Evolutionary conservation across 2,329 filamentous ascomycete genomes (phyloP).

Genomic region (Penicillium sp.): DNA sequence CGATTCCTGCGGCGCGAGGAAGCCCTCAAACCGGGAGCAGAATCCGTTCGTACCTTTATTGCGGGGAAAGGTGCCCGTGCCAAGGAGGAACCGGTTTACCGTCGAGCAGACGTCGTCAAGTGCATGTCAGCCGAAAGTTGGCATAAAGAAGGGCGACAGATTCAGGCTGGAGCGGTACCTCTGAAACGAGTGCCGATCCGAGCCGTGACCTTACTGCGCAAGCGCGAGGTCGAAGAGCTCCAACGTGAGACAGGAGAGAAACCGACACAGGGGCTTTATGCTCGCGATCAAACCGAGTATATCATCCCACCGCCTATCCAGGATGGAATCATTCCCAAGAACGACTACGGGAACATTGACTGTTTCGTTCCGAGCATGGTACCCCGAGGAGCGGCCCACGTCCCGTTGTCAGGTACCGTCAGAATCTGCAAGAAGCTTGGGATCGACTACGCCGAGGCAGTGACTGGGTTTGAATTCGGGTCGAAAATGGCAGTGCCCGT

Average conservation of each 20-base stretch:
- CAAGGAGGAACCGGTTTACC: constrained; percentile 74
- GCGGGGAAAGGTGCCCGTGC: constrained; percentile 66
- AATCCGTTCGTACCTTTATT: constrained; percentile 67
- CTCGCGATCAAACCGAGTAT: constrained; percentile 81
- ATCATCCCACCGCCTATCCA: constrained; percentile 85
- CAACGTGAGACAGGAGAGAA: constrained; percentile 75
- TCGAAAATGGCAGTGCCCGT: constrained; percentile 90
- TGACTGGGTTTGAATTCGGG: constrained; percentile 94
- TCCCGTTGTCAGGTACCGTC: constrained; percentile 70
- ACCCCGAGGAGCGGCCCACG: constrained; percentile 73
- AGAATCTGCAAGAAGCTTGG: constrained; percentile 76
- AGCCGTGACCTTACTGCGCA: constrained; percentile 79
- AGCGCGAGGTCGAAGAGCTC: constrained; percentile 81
- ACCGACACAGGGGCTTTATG: constrained; percentile 78
- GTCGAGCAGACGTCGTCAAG: constrained; percentile 68
- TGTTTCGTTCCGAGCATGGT: constrained; percentile 93
- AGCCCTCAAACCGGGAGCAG: constrained; percentile 64
- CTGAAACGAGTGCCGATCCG: constrained; percentile 85
- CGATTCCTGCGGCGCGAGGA: constrained; percentile 88
- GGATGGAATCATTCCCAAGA: constrained; percentile 84
- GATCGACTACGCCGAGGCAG: constrained; percentile 88
- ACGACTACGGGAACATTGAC: constrained; percentile 93
- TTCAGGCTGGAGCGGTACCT: constrained; percentile 63
- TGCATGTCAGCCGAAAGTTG: constrained; percentile 93
- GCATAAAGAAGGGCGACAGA: constrained; percentile 89